Base-by-base conservation (phyloP, 441 rosid genomes). In the Aleurites moluccanus region DNA sequence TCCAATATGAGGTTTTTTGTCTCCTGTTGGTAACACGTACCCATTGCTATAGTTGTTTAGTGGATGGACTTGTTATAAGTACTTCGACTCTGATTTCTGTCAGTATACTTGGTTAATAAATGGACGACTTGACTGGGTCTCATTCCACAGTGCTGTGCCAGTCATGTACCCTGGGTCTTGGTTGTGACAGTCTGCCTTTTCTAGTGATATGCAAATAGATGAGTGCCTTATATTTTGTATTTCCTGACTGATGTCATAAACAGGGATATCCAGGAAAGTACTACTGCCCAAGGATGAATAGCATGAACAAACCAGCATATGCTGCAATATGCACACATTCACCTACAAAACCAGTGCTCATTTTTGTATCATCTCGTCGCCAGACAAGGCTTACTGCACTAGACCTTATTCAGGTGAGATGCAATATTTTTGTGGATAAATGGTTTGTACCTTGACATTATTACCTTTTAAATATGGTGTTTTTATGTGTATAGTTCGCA, bases 231-330 rank as follows among this genome's bases (percentile, higher is more conserved):
- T 70, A 64, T 74, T 73, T 60, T 60, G 42, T 68, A 14, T 67
- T 71, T 55, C 52, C 20, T 67, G 8, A 70, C 15, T 57, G 57
- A 61, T 73, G 74, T 53, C 73, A 27, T 70, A 55, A 78, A 79
- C 93, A 96, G 99, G 99, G 99, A 75, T 96, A 96, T 82, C 98
- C 99, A 28, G 99, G 99, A 77, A 96, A 96, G 80, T 92, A 83
- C 77, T 93, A 93, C 81, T 89, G 94, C 80, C 99, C 99, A 49
- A 88, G 98, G 82, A 96, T 93, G 99, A 92, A 89, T 77, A 96
- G 98, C 85, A 96, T 96, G 99, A 96, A 96, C 76, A 96, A 93
- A 80, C 99, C 99, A 78, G 90, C 99, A 77, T 96, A 96, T 83
- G 99, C 99, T 77, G 99, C 98, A 79, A 96, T 96, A 78, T 90